Evolutionary conservation across 202 grass and related monocot species (phyloP).

Genomic region (Hordeum pubiflorum): DNA sequence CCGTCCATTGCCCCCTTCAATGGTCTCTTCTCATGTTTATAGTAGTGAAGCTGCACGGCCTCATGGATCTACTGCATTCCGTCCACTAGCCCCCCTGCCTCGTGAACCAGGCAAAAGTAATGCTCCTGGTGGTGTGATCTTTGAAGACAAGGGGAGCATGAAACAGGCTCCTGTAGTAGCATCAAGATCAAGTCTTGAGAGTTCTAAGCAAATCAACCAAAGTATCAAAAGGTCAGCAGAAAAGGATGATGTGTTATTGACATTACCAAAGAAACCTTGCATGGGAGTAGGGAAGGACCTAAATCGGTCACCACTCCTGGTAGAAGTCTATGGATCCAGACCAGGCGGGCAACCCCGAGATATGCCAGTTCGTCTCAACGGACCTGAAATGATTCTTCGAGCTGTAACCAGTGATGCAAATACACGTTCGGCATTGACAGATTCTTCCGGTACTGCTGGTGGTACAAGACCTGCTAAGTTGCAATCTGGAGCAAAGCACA

Average conservation of each 20-base stretch:
- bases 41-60: slow-evolving; percentile 13
- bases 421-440: background rate
- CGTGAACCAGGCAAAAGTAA: slow-evolving; percentile 16
- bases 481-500: slow-evolving; percentile 48
- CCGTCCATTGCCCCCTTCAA: slow-evolving; percentile 45
- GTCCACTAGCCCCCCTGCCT: slow-evolving; percentile 19
- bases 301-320: background rate
- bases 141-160: slow-evolving; percentile 20
- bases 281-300: slow-evolving; percentile 8
- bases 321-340: slow-evolving; percentile 13
- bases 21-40: slow-evolving; percentile 42
- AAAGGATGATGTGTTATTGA: slow-evolving; percentile 15
- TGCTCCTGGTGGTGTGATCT: background rate
- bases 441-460: background rate
- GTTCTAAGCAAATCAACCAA: slow-evolving; percentile 17
- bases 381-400: slow-evolving; percentile 20
- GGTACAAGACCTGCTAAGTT: slow-evolving; percentile 42
- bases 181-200: slow-evolving; percentile 35
- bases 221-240: slow-evolving; percentile 42
- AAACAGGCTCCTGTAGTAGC: slow-evolving; percentile 14
- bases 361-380: background rate
- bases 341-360: slow-evolving; percentile 20
- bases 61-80: slow-evolving; percentile 19
- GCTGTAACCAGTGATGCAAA: slow-evolving; percentile 1
- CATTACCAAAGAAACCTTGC: slow-evolving; percentile 37